phyloP scores from a whole-genome alignment of 2,329 filamentous ascomycete genomes.

The Leptoxyphium fumago region DNA sequence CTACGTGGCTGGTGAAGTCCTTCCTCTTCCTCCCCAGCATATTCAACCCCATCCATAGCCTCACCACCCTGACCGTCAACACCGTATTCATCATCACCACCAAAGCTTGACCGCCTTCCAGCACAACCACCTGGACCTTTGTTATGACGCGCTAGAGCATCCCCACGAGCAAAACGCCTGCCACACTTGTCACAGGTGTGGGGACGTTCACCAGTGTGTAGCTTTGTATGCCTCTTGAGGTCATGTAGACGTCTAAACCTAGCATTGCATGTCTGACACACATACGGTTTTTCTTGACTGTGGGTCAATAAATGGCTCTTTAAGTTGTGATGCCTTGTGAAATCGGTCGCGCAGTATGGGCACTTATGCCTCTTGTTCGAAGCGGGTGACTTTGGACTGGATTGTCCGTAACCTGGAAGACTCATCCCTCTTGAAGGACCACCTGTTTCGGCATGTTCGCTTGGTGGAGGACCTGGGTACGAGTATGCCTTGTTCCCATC shows the following conservation, averaged over 20 bases:
- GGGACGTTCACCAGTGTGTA: slow-evolving; percentile 90
- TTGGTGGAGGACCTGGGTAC: slow-evolving; percentile 45
- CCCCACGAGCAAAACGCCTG: slow-evolving; percentile 84
- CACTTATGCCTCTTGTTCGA: slow-evolving; percentile 82
- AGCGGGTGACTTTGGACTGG: slow-evolving; percentile 48
- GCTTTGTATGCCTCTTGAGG: slow-evolving; percentile 86
- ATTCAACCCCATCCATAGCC: slow-evolving; percentile 49
- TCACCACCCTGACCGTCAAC: slow-evolving; percentile 34
- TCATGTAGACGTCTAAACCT: slow-evolving; percentile 88
- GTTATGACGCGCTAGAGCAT: slow-evolving; percentile 85
- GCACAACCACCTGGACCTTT: slow-evolving; percentile 94
- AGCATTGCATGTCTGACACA: slow-evolving; percentile 84
- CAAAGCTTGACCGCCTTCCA: slow-evolving; percentile 75
- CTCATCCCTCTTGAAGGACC: slow-evolving; percentile 44
- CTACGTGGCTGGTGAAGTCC: slow-evolving; percentile 35
- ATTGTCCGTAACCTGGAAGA: slow-evolving; percentile 39
- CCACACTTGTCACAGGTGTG: slow-evolving; percentile 93
- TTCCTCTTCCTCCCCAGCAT: slow-evolving; percentile 43
- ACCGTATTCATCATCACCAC: slow-evolving; percentile 54
- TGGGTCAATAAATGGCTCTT: slow-evolving; percentile 96
- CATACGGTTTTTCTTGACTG: slow-evolving; percentile 94
- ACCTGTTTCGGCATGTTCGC: slow-evolving; percentile 32
- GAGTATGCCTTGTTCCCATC: slow-evolving; percentile 42
- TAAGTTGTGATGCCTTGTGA: slow-evolving; percentile 91
- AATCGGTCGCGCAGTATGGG: slow-evolving; percentile 90